Evolutionary conservation across 176 grass and related monocot genomes (phyloP), one percentile per base, ranked within the genome.

Genomic region (Pontederia paniculata): DNA sequence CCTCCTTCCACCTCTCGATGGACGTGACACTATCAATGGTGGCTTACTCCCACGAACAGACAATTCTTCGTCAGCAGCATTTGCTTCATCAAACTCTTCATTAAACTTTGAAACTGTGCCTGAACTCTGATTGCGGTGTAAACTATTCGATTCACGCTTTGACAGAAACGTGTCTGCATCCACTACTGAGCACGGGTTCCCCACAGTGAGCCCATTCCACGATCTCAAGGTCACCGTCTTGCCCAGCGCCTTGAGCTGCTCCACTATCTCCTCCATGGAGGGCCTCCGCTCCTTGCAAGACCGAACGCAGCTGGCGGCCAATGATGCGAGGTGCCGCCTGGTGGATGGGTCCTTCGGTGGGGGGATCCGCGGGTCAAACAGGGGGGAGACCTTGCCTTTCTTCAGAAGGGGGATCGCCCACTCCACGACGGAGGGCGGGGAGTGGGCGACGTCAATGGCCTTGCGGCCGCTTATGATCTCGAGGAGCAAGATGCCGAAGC

Each of bases 381-480:
- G 78, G 8, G 93, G 12, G 23, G 76, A 56, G 0, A 91, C 74
- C 74, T 82, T 98, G 21, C 93, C 93, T 54, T 77, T 98, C 12
- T 77, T 73, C 5, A 98, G 58, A 8, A 98, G 75, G 0, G 93
- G 93, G 16, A 98, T 86, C 1, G 93, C 93, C 93, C 93, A 98
- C 73, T 98, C 93, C 21, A 91, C 83, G 11, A 98, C 86, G 4
- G 93, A 98, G 11, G 93, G 93, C n/a, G 86, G 93, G 45, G 93
- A 98, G 65, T 88, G 78, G 55, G 79, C 86, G 1, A 98, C 86
- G 51, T 98, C 93, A 60, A 98, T 98, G 37, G 93, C 93, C 74
- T 84, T 88, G 64, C 93, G 75, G 1, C 93, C 93, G 72, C 93
- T 98, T 72, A 98, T 88, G 54, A 98, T 98, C 76, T 98, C 93